These are phyloP conservation scores for Carpinus viminea DNA, from an alignment of 306 rosid genomes.

Conservation along the genomic window DNA sequence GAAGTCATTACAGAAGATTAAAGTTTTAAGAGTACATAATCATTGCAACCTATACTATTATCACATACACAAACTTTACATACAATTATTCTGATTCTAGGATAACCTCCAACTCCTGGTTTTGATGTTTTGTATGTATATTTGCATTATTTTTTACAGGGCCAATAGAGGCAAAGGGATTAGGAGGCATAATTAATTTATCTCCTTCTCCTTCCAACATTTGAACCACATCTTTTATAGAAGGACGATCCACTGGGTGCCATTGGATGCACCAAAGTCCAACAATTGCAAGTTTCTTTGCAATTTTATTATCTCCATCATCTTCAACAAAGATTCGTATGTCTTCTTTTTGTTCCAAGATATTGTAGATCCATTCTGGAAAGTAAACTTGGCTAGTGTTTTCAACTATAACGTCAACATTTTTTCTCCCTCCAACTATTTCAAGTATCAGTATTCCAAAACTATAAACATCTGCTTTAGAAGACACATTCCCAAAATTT, in stretches of 20 bases:
- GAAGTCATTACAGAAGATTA: too few relatives aligned
- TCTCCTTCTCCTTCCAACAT: conserved; percentile 37
- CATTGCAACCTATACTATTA: too few relatives aligned
- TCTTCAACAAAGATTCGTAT: conserved; percentile 2
- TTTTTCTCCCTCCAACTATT: conserved; percentile 38
- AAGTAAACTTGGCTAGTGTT: conserved; percentile 10
- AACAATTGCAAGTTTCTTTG: conserved; percentile 32
- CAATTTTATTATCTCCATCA: conserved; percentile 17
- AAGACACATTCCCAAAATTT: conserved; percentile 40
- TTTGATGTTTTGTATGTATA: not conserved
- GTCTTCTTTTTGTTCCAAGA: conserved; percentile 15
- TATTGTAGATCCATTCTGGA: conserved; percentile 43
- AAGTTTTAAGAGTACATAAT: too few relatives aligned
- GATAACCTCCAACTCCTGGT: conserved; percentile 25
- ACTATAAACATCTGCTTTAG: conserved; percentile 40
- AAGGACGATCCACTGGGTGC: conserved; percentile 44
- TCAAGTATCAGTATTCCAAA: conserved; percentile 40
- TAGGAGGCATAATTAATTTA: conserved; percentile 22
- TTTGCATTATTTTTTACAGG: not conserved
- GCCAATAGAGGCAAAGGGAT: conserved; percentile 23
- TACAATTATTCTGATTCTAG: conserved; percentile 14
- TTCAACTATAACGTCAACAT: not conserved
- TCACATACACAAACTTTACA: not conserved
- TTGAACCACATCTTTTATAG: conserved; percentile 34
- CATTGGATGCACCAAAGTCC: conserved; percentile 52